Evolutionary conservation across 768 basidiomycete species (phyloP).

Genomic region (Omphalotus guepiniiformis): DNA sequence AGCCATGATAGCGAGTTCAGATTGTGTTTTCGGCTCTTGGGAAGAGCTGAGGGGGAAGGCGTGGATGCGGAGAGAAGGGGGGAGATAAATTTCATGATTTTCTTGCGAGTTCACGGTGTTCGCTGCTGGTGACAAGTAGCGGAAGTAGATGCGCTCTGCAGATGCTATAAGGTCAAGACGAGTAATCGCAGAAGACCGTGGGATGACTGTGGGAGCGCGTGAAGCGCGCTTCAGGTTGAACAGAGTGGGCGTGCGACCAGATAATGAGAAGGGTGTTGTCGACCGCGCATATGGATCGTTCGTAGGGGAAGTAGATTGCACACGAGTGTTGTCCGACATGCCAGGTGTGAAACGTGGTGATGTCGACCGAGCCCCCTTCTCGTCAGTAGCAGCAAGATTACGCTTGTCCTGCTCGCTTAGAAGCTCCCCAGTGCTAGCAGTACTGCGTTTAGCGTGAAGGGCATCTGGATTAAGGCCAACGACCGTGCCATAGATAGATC

Average conservation of each 20-base stretch:
- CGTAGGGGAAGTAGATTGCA: conserved; percentile 48
- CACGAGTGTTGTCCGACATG: conserved; percentile 38
- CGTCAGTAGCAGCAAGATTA: conserved; percentile 48
- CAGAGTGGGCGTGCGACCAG: conserved; percentile 70
- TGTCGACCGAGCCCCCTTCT: conserved; percentile 50
- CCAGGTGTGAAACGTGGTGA: conserved; percentile 50
- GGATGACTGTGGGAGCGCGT: conserved; percentile 91
- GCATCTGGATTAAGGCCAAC: conserved; percentile 67
- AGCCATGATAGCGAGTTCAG: conserved; percentile 74
- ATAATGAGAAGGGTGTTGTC: conserved; percentile 75
- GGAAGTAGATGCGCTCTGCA: conserved; percentile 93
- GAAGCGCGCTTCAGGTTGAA: conserved; percentile 76
- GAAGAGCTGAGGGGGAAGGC: conserved; percentile 79
- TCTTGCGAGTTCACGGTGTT: conserved; percentile 74
- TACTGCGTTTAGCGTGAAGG: conserved; percentile 66
- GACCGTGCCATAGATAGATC: conserved; percentile 90
- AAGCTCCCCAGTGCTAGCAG: conserved; percentile 73
- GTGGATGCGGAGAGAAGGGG: conserved; percentile 87
- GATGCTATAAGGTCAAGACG: conserved; percentile 87
- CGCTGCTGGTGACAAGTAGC: conserved; percentile 84
- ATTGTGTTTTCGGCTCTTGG: conserved; percentile 64
- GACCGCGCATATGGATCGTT: conserved; percentile 53
- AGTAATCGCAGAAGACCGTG: conserved; percentile 85
- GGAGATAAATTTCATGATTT: conserved; percentile 98
- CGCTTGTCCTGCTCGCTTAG: conserved; percentile 68